Evolutionary conservation across 352 stramenopile genomes (phyloP).

Genomic region (Phytopythium chamaehyphon): DNA sequence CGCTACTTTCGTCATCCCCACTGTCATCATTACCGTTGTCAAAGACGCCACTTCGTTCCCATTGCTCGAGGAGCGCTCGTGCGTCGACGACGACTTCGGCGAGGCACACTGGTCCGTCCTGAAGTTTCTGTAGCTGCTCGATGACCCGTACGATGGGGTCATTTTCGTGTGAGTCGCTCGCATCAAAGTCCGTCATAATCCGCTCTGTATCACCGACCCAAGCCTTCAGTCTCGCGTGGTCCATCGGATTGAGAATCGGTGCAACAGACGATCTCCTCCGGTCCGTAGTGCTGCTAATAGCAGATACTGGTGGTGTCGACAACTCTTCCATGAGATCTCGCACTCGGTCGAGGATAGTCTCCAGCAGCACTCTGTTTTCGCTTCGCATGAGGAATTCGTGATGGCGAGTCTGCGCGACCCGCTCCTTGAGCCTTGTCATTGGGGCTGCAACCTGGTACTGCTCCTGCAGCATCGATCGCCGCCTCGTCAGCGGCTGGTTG

Average conservation of each 20-base stretch:
- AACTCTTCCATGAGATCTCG: constrained; percentile 26
- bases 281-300: not conserved
- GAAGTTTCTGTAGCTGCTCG: constrained; percentile 49
- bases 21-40: constrained; percentile 25
- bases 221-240: constrained; percentile 33
- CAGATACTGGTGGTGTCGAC: not conserved
- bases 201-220: constrained; percentile 39
- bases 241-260: constrained; percentile 39
- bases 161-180: constrained; percentile 34
- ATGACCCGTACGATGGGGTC: constrained; percentile 49
- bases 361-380: constrained; percentile 47
- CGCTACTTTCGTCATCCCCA: constrained; percentile 11
- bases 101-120: constrained; percentile 53
- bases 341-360: constrained; percentile 37
- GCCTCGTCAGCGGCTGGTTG: constrained; percentile 36
- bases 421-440: constrained; percentile 42
- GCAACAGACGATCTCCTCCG: not conserved
- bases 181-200: constrained; percentile 37
- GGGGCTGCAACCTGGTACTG: constrained; percentile 37
- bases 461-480: constrained; percentile 37
- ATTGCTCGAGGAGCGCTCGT: constrained; percentile 40
- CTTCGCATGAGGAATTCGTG: constrained; percentile 43
- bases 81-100: constrained; percentile 48
- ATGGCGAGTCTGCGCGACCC: constrained; percentile 33
- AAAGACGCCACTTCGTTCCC: constrained; percentile 53